Evolutionary conservation across 768 basidiomycete genomes (phyloP).

Genomic region (Tremella fuciformis): DNA sequence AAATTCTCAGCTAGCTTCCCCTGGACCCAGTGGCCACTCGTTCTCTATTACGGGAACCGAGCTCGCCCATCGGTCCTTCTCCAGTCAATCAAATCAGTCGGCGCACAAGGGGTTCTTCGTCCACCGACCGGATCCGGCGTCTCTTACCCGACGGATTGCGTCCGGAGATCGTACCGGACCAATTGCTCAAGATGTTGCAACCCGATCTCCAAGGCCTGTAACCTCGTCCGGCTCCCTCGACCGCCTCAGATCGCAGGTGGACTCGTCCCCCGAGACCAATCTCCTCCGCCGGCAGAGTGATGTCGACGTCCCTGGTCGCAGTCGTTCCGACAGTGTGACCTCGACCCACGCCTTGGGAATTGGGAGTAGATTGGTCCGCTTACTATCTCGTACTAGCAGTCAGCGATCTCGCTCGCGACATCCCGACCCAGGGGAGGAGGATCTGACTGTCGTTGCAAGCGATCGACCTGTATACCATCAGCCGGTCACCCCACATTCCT

Average conservation of each 20-base stretch:
- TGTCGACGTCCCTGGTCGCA: conserved; percentile 28
- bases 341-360: conserved; percentile 42
- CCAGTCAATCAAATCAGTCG: background rate
- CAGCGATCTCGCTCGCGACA: conserved; percentile 24
- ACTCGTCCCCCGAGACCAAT: conserved; percentile 27
- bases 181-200: conserved; percentile 10
- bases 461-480: conserved; percentile 3
- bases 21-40: background rate
- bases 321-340: conserved; percentile 45
- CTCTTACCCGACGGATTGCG: conserved; percentile 6
- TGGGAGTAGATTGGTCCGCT: conserved; percentile 35
- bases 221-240: conserved; percentile 36
- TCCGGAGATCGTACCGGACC: conserved; percentile 2
- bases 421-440: background rate
- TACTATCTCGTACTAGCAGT: conserved; percentile 38
- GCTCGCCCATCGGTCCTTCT: background rate
- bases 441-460: conserved; percentile 10
- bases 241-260: conserved; percentile 20
- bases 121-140: conserved; percentile 6
- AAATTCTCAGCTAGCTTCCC: conserved; percentile 13
- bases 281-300: conserved; percentile 34
- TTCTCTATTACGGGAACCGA: background rate
- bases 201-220: conserved; percentile 28
- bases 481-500: conserved; percentile 9
- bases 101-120: conserved; percentile 16